These are phyloP conservation scores for Nicotiana knightiana DNA, from an alignment of 257 asterid genomes.

Conservation along the genomic window DNA sequence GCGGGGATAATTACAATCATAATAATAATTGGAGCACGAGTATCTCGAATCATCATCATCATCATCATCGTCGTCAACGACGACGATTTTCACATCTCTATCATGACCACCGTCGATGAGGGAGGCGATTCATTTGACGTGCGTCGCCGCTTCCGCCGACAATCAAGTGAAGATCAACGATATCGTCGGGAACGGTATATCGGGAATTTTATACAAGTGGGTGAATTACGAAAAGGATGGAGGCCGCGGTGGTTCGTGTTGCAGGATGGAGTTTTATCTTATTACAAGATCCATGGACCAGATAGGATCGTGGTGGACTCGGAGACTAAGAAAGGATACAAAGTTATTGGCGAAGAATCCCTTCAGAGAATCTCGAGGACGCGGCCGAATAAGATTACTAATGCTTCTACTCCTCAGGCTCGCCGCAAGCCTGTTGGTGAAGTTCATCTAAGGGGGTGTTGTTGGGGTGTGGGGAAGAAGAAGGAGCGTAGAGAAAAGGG, in stretches of 20 bases:
- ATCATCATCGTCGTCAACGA: background rate
- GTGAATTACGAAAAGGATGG: constrained; percentile 98
- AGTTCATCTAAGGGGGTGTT: constrained; percentile 71
- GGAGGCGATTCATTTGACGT: constrained; percentile 10
- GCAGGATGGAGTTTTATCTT: constrained; percentile 92
- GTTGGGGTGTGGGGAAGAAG: no score
- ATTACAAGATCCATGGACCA: constrained; percentile 93
- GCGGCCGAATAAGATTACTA: constrained; percentile 25
- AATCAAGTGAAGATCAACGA: constrained; percentile 64
- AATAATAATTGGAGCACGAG: background rate
- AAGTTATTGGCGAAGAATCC: constrained; percentile 86
- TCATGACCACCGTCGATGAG: constrained; percentile 16
- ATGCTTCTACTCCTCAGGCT: constrained; percentile 25
- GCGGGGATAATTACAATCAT: constrained; percentile 23
- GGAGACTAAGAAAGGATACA: constrained; percentile 67
- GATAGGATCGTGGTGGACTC: constrained; percentile 56
- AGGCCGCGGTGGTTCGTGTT: constrained; percentile 91
- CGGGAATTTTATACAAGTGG: constrained; percentile 82
- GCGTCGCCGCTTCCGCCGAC: constrained; percentile 23
- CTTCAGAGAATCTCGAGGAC: constrained; percentile 41
- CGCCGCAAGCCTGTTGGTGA: constrained; percentile 73
- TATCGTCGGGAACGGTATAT: constrained; percentile 75
- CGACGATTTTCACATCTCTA: constrained; percentile 7
- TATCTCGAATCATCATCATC: background rate
- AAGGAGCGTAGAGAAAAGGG: no score